phyloP scores from a whole-genome alignment of 768 basidiomycete species.

The Pleurotus salmoneostramineus region DNA sequence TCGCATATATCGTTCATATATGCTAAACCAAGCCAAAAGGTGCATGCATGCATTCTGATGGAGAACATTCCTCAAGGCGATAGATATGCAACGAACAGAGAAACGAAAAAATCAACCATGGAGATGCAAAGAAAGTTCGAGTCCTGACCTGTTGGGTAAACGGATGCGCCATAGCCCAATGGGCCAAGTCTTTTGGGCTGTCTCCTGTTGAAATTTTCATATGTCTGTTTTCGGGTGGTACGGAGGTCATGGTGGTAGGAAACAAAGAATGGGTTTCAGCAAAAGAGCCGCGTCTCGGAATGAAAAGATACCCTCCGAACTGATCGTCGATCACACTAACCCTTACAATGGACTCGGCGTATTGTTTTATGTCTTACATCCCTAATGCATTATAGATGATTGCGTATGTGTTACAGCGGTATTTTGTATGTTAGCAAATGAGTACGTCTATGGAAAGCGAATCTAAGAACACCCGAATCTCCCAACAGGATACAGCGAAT shows the following conservation, averaged over 20 bases:
- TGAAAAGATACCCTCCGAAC: neutral
- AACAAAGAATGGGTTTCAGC: neutral
- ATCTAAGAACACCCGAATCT: neutral
- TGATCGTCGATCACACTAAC: neutral
- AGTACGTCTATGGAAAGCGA: slow-evolving; percentile 1
- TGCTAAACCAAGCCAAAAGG: no score
- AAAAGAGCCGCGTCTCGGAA: neutral
- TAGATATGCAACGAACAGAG: no score
- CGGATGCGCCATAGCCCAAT: slow-evolving; percentile 37
- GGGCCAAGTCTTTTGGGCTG: slow-evolving; percentile 18
- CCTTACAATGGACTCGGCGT: no score
- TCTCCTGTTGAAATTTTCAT: slow-evolving; percentile 7
- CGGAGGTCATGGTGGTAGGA: slow-evolving; percentile 1
- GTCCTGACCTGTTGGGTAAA: slow-evolving; percentile 48
- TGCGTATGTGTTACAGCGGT: neutral
- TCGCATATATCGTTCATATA: no score
- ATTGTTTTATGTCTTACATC: neutral
- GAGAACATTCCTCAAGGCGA: no score
- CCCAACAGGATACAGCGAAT: neutral
- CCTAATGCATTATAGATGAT: neutral
- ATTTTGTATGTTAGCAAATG: slow-evolving; percentile 1
- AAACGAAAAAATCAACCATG: neutral
- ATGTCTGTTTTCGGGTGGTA: slow-evolving; percentile 5
- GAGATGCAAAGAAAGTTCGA: neutral
- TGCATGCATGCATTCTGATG: no score